Percentiles rank a stretch among this genome's conserved stretches.
These are phyloP conservation scores for Candida sphagnicola DNA, from an alignment of 805 yeast species.

Conservation along the genomic window DNA sequence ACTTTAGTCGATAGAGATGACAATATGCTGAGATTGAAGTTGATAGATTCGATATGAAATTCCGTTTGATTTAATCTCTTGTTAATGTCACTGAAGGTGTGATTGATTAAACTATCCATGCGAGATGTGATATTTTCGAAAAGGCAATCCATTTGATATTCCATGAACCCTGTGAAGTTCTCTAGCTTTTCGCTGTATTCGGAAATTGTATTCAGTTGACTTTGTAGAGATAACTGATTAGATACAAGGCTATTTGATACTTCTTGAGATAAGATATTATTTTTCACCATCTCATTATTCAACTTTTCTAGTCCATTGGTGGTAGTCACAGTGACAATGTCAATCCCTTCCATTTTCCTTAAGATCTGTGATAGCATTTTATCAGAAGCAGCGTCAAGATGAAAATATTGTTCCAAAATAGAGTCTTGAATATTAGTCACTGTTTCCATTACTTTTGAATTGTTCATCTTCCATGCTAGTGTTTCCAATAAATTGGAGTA, in stretches of 20 bases:
- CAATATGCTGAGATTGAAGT: background rate
- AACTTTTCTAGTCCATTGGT: background rate
- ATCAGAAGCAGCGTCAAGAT: background rate
- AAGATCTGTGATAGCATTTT: background rate
- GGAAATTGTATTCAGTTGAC: background rate
- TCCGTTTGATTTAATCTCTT: background rate
- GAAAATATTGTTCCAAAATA: background rate
- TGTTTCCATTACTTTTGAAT: background rate
- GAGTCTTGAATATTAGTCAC: background rate
- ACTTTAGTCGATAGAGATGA: background rate
- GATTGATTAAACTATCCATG: background rate
- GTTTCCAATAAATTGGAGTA: background rate
- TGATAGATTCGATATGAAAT: background rate
- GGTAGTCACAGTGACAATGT: background rate
- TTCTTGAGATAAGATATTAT: background rate
- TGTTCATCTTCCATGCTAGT: background rate
- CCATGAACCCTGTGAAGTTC: background rate
- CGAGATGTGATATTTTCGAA: background rate
- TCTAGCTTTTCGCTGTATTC: background rate
- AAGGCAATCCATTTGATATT: background rate
- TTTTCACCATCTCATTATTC: background rate
- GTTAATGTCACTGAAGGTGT: background rate
- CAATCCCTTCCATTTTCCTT: slow-evolving; percentile 1
- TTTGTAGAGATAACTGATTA: background rate
- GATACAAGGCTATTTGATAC: background rate